These are phyloP conservation scores for Neopestalotiopsis sp. DNA, from an alignment of 2,329 filamentous ascomycete species.

Conservation along the genomic window DNA sequence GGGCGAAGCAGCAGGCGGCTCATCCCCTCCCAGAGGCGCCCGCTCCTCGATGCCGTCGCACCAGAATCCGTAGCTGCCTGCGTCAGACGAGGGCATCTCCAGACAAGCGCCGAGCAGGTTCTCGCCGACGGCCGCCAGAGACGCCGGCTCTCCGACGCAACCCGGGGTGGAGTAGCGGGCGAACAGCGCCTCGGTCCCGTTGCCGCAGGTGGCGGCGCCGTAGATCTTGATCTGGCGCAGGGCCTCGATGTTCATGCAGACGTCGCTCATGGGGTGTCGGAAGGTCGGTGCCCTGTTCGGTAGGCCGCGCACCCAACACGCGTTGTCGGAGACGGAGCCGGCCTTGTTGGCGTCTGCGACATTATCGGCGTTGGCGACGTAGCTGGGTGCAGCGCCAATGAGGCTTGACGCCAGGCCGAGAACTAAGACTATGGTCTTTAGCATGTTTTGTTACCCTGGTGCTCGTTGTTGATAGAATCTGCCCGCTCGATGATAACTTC, in stretches of 20 bases:
- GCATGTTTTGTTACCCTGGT: not conserved
- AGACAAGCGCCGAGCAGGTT: conserved; percentile 13
- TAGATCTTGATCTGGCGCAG: conserved; percentile 18
- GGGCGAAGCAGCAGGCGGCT: not conserved
- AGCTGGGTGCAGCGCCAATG: not conserved
- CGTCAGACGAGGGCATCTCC: conserved; percentile 11
- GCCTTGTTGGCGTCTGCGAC: not conserved
- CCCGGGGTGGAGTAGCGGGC: conserved; percentile 11
- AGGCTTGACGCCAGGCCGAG: not conserved
- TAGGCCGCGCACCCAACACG: not conserved
- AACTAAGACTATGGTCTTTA: not conserved
- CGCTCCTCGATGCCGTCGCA: conserved; percentile 25
- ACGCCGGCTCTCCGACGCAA: conserved; percentile 1
- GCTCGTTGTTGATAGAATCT: not conserved
- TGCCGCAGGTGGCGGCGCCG: conserved; percentile 1
- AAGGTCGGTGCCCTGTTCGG: not conserved
- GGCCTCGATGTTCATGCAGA: conserved; percentile 11
- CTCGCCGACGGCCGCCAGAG: conserved; percentile 1
- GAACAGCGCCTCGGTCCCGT: conserved; percentile 15
- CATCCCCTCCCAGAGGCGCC: conserved; percentile 6
- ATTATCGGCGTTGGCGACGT: not conserved
- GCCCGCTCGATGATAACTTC: not conserved
- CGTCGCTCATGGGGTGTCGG: conserved; percentile 3
- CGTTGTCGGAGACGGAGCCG: conserved; percentile 7
- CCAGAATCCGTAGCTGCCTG: conserved; percentile 17